Evolutionary conservation across 192 early-diverging fungal species (phyloP), one percentile per base, ranked within the genome.

Genomic region (Entophlyctis luteolus): DNA sequence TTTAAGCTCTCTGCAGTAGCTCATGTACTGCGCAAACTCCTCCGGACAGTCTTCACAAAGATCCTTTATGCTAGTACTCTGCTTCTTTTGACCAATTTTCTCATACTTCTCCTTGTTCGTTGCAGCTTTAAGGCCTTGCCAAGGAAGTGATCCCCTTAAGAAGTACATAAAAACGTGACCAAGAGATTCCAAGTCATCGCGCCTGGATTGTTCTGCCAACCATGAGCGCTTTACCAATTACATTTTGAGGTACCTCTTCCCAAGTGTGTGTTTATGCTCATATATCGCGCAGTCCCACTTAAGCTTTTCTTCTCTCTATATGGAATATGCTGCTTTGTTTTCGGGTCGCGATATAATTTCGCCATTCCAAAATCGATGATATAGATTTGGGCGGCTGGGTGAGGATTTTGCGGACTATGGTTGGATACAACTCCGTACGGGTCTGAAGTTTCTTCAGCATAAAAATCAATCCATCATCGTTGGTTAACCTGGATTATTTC

Each of bases 61-160:
- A 66, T 97, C 96, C 70, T 90, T 90, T 72, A 97, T 87, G 25
- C 82, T 78, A 0, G 91, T 92, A 50, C 86, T 85, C 73, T 97
- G 96, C 79, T 98, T 98, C 84, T 94, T 93, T 79, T 98, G 95
- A 45, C 96, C 96, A 76, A 98, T 98, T 75, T 95, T 93, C 73
- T 98, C 96, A 77, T 98, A 98, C 72, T 98, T 98, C 85, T 98
- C 95, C 75, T 96, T 94, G 84, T 98, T 98, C 66, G 93, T 95
- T 20, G 89, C 91, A 0, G 96, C 96, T 77, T 96, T 97, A n/a
- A 98, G 79, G 3, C 96, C 96, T 77, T 98, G 96, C 96, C 96
- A 98, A 16, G 96, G 96, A 53, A 98, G 80, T 36, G 84, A 85
- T 25, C 94, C 93, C 48, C 93, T 85, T 75, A 98, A 82, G 76